Evolutionary conservation across 2,329 filamentous ascomycete genomes (phyloP), one percentile per base, ranked within the genome.

Genomic region (Plectosphaerella plurivora): DNA sequence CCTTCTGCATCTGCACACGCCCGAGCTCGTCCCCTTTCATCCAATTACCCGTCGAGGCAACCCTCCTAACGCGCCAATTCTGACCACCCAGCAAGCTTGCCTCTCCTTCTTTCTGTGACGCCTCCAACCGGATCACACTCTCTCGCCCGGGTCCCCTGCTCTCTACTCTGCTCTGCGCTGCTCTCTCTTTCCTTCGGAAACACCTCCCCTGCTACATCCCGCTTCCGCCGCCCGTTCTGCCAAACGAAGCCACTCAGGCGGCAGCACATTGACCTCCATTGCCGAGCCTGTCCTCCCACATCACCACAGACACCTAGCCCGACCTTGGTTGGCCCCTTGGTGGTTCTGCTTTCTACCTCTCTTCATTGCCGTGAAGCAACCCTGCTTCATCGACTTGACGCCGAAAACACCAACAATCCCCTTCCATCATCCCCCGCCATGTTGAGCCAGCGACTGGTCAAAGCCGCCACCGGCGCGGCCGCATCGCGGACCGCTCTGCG

Each of bases 361-460:
- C 45, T 42, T 37, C 37, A 12, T 22, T 22, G 3, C 22, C 22
- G 22, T 22, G 22, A 22, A 22, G 22, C 22, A 22, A 22, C 3
- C 22, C 22, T 22, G 22, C 22, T 22, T 22, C 22, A 22, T 22
- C 22, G 22, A 22, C 22, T 22, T 5, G 3, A 22, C 22, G 22
- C 45, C 33, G 45, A 53, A 15, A 42, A 47, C 39, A 36, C 25
- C 53, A 51, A 33, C 47, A 46, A 51, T 49, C 45, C 36, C 44
- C 37, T 48, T 49, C 53, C 47, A 42, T 49, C 49, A 41, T 53
- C 49, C 55, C 63, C 68, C 63, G 65, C 56, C 55, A 81, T 81
- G 78, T 66, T 81, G 60, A 73, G 73, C 57, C 73, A 71, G 63
- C 76, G 77, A 63, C 66, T 84, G 60, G 63, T 77, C 60, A 79